These are phyloP conservation scores for Paramarasmius palmivorus DNA, from an alignment of 1,284 basidiomycete genomes.

Conservation along the genomic window DNA sequence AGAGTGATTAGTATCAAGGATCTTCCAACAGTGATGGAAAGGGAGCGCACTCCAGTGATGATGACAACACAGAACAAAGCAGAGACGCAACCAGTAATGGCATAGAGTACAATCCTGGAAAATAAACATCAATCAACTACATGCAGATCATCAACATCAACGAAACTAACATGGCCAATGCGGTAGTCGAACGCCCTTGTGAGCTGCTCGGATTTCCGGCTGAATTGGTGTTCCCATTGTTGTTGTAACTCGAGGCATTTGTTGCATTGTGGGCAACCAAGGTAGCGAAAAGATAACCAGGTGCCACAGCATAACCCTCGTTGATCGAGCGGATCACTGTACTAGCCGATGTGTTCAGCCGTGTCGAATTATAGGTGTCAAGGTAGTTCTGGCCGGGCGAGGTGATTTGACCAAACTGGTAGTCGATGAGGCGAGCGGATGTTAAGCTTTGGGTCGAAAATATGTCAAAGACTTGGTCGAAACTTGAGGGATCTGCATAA, in stretches of 20 bases:
- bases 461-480: slow-evolving; percentile 78
- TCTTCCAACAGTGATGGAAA: slow-evolving; percentile 10
- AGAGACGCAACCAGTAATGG: slow-evolving; percentile 83
- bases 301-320: slow-evolving; percentile 38
- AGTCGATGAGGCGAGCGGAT: slow-evolving; percentile 58
- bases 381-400: slow-evolving; percentile 53
- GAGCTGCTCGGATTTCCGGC: slow-evolving; percentile 17
- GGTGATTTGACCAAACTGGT: slow-evolving; percentile 55
- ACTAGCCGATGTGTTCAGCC: slow-evolving; percentile 53
- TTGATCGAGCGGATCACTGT: slow-evolving; percentile 53
- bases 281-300: slow-evolving; percentile 68
- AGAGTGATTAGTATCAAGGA: slow-evolving; percentile 9
- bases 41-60: slow-evolving; percentile 67
- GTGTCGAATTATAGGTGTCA: slow-evolving; percentile 56
- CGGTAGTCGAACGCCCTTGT: slow-evolving; percentile 46
- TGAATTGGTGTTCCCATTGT: slow-evolving; percentile 7
- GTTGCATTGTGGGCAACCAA: slow-evolving; percentile 70
- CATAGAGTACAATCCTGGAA: slow-evolving; percentile 81
- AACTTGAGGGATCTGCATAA: slow-evolving; percentile 65
- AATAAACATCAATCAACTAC: slow-evolving; percentile 2
- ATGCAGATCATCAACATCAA: slow-evolving; percentile 12
- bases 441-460: slow-evolving; percentile 63
- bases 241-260: slow-evolving; percentile 23
- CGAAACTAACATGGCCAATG: slow-evolving; percentile 67
- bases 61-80: slow-evolving; percentile 81